phyloP scores from a whole-genome alignment of 1,139 yeast species.

The Suhomyces maxii region DNA sequence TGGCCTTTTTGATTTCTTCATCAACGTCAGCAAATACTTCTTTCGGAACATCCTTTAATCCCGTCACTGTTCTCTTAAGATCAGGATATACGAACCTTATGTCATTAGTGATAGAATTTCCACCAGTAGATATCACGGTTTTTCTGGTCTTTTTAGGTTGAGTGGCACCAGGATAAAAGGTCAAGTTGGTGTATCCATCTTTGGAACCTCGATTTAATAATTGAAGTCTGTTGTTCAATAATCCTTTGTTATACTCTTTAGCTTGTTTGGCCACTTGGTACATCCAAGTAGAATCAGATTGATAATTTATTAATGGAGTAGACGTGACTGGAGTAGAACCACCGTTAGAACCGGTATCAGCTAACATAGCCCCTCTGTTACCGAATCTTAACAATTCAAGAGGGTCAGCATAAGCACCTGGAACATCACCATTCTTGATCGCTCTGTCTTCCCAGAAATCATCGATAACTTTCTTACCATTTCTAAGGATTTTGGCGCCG shows the following conservation, averaged over 20 bases:
- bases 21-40: slow-evolving; percentile 59
- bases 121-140: slow-evolving; percentile 23
- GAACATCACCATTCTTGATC: slow-evolving; percentile 66
- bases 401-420: slow-evolving; percentile 82
- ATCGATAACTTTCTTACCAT: slow-evolving; percentile 80
- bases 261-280: slow-evolving; percentile 80
- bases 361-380: slow-evolving; percentile 12
- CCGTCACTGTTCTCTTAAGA: slow-evolving; percentile 53
- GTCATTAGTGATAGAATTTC: slow-evolving; percentile 34
- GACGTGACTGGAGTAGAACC: slow-evolving; percentile 38
- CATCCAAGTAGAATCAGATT: slow-evolving; percentile 81
- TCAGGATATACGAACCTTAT: slow-evolving; percentile 51
- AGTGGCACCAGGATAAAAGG: slow-evolving; percentile 69
- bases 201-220: slow-evolving; percentile 58
- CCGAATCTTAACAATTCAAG: slow-evolving; percentile 42
- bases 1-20: slow-evolving; percentile 59
- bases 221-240: slow-evolving; percentile 61
- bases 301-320: slow-evolving; percentile 43
- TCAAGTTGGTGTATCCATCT: slow-evolving; percentile 81
- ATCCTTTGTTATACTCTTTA: slow-evolving; percentile 62
- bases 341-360: slow-evolving; percentile 15
- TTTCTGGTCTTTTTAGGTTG: slow-evolving; percentile 58
- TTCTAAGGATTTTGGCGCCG: slow-evolving; percentile 79
- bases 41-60: slow-evolving; percentile 57
- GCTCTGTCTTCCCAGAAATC: slow-evolving; percentile 87